A percentile compares a stretch with the other conserved stretches of the same genome.
Evolutionary conservation across 177 flowering plant genomes (phyloP).

Genomic region (Telopea speciosissima): DNA sequence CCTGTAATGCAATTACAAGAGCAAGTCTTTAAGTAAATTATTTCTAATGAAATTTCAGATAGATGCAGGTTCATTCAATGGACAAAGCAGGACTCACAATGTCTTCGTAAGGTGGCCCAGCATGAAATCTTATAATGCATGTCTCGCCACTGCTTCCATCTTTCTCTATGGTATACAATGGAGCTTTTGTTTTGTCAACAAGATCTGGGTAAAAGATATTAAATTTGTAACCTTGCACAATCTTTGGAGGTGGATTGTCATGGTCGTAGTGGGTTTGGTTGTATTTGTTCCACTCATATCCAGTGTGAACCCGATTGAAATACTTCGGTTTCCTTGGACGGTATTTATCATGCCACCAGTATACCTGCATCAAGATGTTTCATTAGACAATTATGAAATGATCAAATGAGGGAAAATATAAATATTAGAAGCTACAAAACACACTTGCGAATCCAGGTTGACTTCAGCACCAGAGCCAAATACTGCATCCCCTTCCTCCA

Average conservation of each 20-base stretch:
- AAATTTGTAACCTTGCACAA: conserved; percentile 96
- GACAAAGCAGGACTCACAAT: conserved; percentile 50
- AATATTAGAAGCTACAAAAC: background rate
- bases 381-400: background rate
- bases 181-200: conserved; percentile 89
- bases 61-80: background rate
- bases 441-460: conserved; percentile 87
- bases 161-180: conserved; percentile 75
- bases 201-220: conserved; percentile 97
- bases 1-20: conserved; percentile 35
- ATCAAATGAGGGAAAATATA: background rate
- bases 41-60: background rate
- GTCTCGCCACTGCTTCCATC: conserved; percentile 89
- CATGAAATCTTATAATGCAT: conserved; percentile 91
- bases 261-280: conserved; percentile 99
- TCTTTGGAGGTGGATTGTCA: conserved; percentile 98
- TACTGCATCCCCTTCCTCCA: conserved; percentile 95
- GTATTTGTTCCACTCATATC: conserved; percentile 99
- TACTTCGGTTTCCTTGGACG: conserved; percentile 98
- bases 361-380: conserved; percentile 50
- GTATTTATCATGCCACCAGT: conserved; percentile 99
- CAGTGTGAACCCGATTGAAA: conserved; percentile 98
- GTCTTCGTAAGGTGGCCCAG: conserved; percentile 99
- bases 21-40: background rate
- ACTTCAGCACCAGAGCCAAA: conserved; percentile 93